phyloP scores from a whole-genome alignment of 148 eudicot genomes.

The Silene uniflora region DNA sequence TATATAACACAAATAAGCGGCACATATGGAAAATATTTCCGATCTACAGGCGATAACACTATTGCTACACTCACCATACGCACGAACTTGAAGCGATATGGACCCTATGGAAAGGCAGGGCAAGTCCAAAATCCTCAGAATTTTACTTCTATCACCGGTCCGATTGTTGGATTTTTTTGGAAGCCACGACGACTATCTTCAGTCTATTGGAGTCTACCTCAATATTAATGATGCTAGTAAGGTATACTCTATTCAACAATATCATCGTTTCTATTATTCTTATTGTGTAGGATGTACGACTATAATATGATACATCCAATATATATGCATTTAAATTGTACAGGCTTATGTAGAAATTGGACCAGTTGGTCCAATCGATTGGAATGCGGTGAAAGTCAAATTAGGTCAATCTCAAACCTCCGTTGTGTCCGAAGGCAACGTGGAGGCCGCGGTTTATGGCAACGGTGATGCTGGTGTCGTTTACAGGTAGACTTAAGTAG shows the following conservation, averaged over 20 bases:
- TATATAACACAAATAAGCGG: too few species aligned
- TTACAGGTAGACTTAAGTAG: too few species aligned
- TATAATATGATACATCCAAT: too few species aligned
- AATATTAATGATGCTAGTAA: not conserved
- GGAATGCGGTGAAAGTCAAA: not conserved
- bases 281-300: too few species aligned
- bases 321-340: too few species aligned
- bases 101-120: not conserved
- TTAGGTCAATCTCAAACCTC: not conserved
- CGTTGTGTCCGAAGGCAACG: too few species aligned
- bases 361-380: not conserved
- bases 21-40: not conserved
- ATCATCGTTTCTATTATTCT: too few species aligned
- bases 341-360: conserved; percentile 3
- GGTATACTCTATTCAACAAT: not conserved
- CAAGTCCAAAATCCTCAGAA: not conserved
- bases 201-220: not conserved
- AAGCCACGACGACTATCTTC: not conserved
- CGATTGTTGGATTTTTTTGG: conserved; percentile 5
- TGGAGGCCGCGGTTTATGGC: not conserved
- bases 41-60: not conserved
- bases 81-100: conserved; percentile 3
- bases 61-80: not conserved
- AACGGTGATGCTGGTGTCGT: not conserved
- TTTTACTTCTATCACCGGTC: not conserved